phyloP scores from a whole-genome alignment of 2,329 filamentous ascomycete species.

The Dothidotthia symphoricarpi region DNA sequence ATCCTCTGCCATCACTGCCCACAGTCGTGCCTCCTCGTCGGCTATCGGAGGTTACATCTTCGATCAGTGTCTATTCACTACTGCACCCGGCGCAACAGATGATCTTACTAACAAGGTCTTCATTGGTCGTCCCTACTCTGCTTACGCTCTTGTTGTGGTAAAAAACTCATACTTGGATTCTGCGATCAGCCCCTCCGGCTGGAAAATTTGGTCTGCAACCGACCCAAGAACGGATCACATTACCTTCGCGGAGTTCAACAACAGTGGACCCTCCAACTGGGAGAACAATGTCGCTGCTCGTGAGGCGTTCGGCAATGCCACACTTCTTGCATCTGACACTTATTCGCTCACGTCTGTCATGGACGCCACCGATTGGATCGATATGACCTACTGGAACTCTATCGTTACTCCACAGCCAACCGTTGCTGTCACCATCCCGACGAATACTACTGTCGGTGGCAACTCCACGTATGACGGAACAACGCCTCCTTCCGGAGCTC shows the following conservation, averaged over 20 bases:
- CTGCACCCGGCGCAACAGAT: conserved; percentile 32
- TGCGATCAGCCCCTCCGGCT: conserved; percentile 58
- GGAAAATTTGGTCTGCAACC: conserved; percentile 55
- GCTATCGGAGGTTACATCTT: conserved; percentile 52
- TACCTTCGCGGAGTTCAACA: conserved; percentile 58
- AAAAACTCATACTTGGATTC: conserved; percentile 51
- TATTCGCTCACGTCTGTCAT: conserved; percentile 36
- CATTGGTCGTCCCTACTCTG: conserved; percentile 52
- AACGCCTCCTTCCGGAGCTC: conserved; percentile 36
- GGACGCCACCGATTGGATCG: conserved; percentile 42
- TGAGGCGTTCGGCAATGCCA: conserved; percentile 34
- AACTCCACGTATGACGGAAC: conserved; percentile 35
- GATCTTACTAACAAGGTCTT: conserved; percentile 44
- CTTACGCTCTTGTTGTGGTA: conserved; percentile 50
- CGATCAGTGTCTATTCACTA: conserved; percentile 50
- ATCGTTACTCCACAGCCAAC: conserved; percentile 37
- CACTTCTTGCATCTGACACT: conserved; percentile 40
- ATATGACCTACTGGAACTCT: conserved; percentile 42
- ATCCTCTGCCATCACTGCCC: conserved; percentile 33
- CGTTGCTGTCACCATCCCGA: conserved; percentile 10
- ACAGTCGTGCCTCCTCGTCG: conserved; percentile 18
- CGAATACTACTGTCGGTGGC: conserved; percentile 24
- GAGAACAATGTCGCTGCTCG: conserved; percentile 39
- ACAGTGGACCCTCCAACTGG: conserved; percentile 50
- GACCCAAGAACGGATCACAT: conserved; percentile 52